A percentile compares a stretch with the other conserved stretches of the same genome.
phyloP scores from a whole-genome alignment of 305 asterid species.

The Rubia occidens region DNA sequence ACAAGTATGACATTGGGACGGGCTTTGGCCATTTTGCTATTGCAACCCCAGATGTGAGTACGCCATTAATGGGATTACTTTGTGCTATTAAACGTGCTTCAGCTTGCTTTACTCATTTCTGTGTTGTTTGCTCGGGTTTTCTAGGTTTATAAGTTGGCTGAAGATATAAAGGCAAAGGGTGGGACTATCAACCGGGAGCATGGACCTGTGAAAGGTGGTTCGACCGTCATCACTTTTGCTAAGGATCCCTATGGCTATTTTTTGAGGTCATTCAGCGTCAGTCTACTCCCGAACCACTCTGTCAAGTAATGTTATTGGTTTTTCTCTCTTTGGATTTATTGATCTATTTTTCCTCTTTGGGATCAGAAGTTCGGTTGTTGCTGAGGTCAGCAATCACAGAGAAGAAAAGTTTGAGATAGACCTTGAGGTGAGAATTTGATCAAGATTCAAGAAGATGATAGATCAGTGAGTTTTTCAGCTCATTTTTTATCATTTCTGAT shows the following conservation, averaged over 20 bases:
- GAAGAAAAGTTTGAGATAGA: conserved; percentile 44
- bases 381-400: conserved; percentile 25
- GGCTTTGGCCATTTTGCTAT: conserved; percentile 98
- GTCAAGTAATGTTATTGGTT: conserved; percentile 6
- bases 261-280: conserved; percentile 78
- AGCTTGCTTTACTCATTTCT: no score
- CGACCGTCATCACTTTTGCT: conserved; percentile 75
- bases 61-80: no score
- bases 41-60: conserved; percentile 51
- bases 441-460: not conserved
- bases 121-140: no score
- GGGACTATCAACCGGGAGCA: conserved; percentile 91
- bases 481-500: not conserved
- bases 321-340: not conserved
- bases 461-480: not conserved
- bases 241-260: conserved; percentile 96
- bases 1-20: conserved; percentile 78
- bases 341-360: conserved; percentile 6
- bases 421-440: conserved; percentile 36
- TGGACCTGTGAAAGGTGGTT: conserved; percentile 96
- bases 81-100: no score
- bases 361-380: conserved; percentile 24
- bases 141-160: no score
- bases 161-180: conserved; percentile 71
- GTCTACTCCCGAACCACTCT: conserved; percentile 28